Base-by-base conservation (phyloP, 202 grass and related monocot species). In the Thinopyrum obtusiflorum region DNA sequence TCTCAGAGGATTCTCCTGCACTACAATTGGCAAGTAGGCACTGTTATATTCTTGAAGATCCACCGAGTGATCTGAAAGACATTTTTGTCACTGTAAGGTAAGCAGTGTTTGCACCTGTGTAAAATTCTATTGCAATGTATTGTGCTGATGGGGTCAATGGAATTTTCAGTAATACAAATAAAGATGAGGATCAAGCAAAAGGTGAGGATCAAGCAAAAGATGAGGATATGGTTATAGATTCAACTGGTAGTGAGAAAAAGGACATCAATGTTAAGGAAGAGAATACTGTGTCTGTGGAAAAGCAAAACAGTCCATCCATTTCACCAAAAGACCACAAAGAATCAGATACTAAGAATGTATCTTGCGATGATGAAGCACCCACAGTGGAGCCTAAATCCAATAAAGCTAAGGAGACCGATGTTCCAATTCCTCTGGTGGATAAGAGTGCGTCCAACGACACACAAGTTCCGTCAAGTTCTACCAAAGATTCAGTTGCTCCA, bases 31-130 rank as follows among this genome's bases (percentile, higher is more conserved):
- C 93, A 75, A 99, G 84, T 37, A 89, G 93, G 63, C 93, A 99
- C 79, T 99, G 97, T 86, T 96, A 93, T 91, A 86, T 97, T 84
- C 87, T 99, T 65, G 90, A 99, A 76, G 93, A 93, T 85, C 93
- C 97, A 82, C 93, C 93, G 25, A 89, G 29, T 93, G 92, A 94
- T 89, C 69, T 86, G 44, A 91, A 88, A 74, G 80, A 82, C 37
- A 77, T 29, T 76, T 76, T 24, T 88, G 59, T 63, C 23, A 84
- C 55, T 88, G 85, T 86, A 80, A 97, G 94, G 94, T 97, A 89
- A 87, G 86, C 59, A 69, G 68, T 87, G 78, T 60, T 86, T 64
- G 27, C 69, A 65, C 81, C 7, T 78, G 8, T 88, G 17, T 73
- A 73, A 61, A 18, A 85, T 66, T 60, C 35, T 32, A 25, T 60